These are phyloP conservation scores for Chytridiales sp. DNA, from an alignment of 371 early-diverging fungal genomes.

Conservation along the genomic window DNA sequence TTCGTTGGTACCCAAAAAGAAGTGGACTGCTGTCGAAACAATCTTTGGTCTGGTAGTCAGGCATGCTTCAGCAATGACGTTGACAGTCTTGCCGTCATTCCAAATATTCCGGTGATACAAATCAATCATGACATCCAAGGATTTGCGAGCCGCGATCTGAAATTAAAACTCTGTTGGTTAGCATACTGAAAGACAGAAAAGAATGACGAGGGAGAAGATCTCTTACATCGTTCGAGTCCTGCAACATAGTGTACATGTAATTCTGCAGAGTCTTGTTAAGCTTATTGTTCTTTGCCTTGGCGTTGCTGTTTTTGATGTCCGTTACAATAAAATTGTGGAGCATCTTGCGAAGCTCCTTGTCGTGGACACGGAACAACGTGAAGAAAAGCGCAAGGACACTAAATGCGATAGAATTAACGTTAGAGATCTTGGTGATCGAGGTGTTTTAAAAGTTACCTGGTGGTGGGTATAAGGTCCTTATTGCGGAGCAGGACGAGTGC, in stretches of 20 bases:
- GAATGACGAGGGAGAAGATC: constrained; percentile 1
- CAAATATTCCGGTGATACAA: constrained; percentile 93
- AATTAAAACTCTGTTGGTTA: background rate
- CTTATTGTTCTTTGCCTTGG: constrained; percentile 90
- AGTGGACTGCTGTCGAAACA: constrained; percentile 87
- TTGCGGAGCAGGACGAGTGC: constrained; percentile 88
- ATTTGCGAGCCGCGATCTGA: constrained; percentile 85
- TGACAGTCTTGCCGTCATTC: constrained; percentile 96
- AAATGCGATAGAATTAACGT: background rate
- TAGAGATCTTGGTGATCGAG: background rate
- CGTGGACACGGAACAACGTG: constrained; percentile 86
- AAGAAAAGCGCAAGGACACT: constrained; percentile 86
- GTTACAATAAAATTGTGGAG: constrained; percentile 89
- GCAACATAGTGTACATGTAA: constrained; percentile 91
- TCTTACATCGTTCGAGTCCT: constrained; percentile 49
- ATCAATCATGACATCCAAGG: constrained; percentile 93
- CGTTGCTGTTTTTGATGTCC: constrained; percentile 90
- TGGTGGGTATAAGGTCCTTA: constrained; percentile 70
- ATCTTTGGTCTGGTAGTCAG: constrained; percentile 88
- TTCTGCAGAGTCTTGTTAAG: constrained; percentile 93
- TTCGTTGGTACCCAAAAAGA: constrained; percentile 76
- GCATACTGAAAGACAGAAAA: constrained; percentile 6
- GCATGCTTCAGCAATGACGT: constrained; percentile 94
- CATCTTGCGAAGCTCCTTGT: constrained; percentile 83
- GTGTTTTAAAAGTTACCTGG: constrained; percentile 32